Evolutionary conservation across 257 asterid species (phyloP), one percentile per base, ranked within the genome.

Genomic region (Craterostigma plantagineum): DNA sequence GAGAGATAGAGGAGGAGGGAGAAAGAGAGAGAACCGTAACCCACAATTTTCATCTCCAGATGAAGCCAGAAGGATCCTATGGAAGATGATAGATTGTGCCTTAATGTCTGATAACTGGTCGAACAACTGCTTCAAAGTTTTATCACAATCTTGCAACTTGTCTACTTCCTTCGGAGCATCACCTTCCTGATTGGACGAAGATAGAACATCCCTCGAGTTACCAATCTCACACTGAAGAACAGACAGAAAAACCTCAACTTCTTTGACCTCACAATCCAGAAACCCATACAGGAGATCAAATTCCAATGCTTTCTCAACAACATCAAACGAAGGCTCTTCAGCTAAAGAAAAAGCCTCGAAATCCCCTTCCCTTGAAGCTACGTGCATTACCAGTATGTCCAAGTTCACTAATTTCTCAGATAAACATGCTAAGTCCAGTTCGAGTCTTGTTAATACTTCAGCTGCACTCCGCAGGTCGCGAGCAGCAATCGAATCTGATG

Each of bases 301-400:
- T 52, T 84, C 74, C 18, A 84, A 44, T 40, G 91, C 92, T 57
- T 64, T 77, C 50, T 61, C 54, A 34, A 53, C 62, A 33, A 53
- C 80, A 61, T 67, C 71, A 27, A 36, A 16, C 11, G 42, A 43
- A 18, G 35, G 50, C 48, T 62, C 80, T 35, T 62, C 65, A 45
- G 60, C 85, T 4, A 38, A 52, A 43, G 55, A 62, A 61, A 75
- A 80, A 52, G 80, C 75, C 70, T 77, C 93, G 43, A 77, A 75
- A 57, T 75, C 94, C 59, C 57, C 64, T 71, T 78, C 94, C 67
- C 92, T 75, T 33, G 87, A 65, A 38, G 66, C 82, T 56, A 83
- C 85, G 35, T 77, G 80, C 81, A 80, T 63, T 50, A 60, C 76
- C 48, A 90, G 78, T 65, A 67, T 16, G 38, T 68, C 73, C 70